These are phyloP conservation scores for Fomitopsis serialis DNA, from an alignment of 768 basidiomycete species.

Conservation along the genomic window DNA sequence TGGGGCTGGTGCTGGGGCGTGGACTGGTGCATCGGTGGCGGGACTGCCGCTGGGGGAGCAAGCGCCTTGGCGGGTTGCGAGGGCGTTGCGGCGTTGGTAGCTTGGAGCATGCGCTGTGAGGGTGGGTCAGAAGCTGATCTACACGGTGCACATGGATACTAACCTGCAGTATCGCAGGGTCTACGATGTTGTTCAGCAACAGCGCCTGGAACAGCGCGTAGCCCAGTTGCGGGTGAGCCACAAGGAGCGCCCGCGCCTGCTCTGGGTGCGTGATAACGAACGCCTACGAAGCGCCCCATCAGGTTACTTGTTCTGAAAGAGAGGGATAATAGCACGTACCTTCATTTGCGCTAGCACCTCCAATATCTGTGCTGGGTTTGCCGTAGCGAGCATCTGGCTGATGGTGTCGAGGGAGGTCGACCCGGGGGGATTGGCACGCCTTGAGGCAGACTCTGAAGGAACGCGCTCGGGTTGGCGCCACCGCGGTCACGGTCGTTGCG, in stretches of 20 bases:
- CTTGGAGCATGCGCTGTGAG: slow-evolving; percentile 44
- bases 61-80: slow-evolving; percentile 11
- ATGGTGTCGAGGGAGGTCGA: slow-evolving; percentile 75
- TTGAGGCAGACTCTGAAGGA: slow-evolving; percentile 64
- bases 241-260: slow-evolving; percentile 74
- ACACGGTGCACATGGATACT: not conserved
- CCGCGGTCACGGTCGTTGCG: slow-evolving; percentile 33
- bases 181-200: slow-evolving; percentile 89
- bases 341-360: slow-evolving; percentile 98
- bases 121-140: not conserved
- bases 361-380: slow-evolving; percentile 79
- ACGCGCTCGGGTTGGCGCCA: slow-evolving; percentile 32
- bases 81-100: slow-evolving; percentile 21
- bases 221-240: slow-evolving; percentile 85
- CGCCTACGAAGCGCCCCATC: slow-evolving; percentile 45
- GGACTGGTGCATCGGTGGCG: not conserved
- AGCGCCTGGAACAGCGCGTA: slow-evolving; percentile 96
- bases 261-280: slow-evolving; percentile 91
- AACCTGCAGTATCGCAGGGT: slow-evolving; percentile 77
- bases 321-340: slow-evolving; percentile 43
- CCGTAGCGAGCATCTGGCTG: slow-evolving; percentile 76
- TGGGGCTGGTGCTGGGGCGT: slow-evolving; percentile 1
- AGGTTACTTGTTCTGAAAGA: not conserved
- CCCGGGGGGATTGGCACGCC: slow-evolving; percentile 75
- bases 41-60: too few relatives aligned